Conservation (phyloP, 805 yeast species). For the Schwanniomyces pseudopolymorphus region DNA sequence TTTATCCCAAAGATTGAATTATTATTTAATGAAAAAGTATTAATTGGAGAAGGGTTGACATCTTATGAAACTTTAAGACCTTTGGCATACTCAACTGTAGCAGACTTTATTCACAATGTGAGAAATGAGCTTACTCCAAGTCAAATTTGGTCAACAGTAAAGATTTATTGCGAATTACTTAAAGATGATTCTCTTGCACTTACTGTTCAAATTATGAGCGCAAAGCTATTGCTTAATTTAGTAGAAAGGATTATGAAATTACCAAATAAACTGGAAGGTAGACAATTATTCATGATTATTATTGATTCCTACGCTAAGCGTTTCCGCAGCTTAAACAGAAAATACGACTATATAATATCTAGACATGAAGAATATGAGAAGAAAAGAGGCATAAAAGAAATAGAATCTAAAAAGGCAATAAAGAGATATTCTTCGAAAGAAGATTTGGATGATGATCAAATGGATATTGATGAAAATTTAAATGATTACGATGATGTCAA, state of each 20-base stretch:
- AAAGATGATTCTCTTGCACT: constrained; percentile 80
- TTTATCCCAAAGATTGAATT: constrained; percentile 85
- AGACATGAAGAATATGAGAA: constrained; percentile 57
- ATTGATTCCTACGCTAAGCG: constrained; percentile 86
- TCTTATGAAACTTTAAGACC: constrained; percentile 89
- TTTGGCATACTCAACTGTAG: constrained; percentile 90
- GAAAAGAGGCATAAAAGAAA: constrained; percentile 37
- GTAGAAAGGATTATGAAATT: constrained; percentile 85
- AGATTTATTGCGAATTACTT: constrained; percentile 74
- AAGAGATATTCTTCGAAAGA: constrained; percentile 33
- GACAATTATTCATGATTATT: constrained; percentile 81
- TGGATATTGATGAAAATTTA: constrained; percentile 10
- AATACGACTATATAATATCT: constrained; percentile 62
- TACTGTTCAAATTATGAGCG: constrained; percentile 95
- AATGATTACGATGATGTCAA: constrained; percentile 25
- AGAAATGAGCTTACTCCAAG: constrained; percentile 77
- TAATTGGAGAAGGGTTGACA: constrained; percentile 91
- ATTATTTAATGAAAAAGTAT: constrained; percentile 79
- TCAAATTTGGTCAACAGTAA: constrained; percentile 86
- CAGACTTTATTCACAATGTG: constrained; percentile 92
- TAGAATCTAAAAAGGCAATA: constrained; percentile 43
- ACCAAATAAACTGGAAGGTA: constrained; percentile 76
- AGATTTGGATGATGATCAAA: neutral
- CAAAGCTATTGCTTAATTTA: constrained; percentile 80
- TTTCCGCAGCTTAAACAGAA: constrained; percentile 71